Conservation (phyloP, 2,329 filamentous ascomycete genomes). For the Colletotrichum tropicale region DNA sequence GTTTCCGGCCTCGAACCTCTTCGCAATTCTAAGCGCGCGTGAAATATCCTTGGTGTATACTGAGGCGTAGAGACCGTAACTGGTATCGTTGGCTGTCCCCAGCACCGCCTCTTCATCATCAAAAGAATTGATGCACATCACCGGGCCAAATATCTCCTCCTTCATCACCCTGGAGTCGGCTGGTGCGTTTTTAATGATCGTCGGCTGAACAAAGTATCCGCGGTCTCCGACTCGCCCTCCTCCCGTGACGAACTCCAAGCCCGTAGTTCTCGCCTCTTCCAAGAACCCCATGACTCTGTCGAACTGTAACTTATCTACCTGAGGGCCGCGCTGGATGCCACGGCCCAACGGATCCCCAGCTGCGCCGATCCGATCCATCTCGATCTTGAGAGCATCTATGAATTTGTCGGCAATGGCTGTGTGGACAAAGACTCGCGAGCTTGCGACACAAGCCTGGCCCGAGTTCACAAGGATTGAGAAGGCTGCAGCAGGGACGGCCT, state of each 20-base stretch:
- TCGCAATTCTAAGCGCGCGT: not conserved
- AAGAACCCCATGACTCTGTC: slow-evolving; percentile 41
- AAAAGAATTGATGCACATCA: slow-evolving; percentile 47
- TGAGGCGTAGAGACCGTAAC: slow-evolving; percentile 32
- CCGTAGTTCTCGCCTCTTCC: slow-evolving; percentile 17
- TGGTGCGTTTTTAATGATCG: slow-evolving; percentile 2
- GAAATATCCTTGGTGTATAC: not conserved
- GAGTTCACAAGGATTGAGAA: slow-evolving; percentile 24
- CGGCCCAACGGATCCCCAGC: slow-evolving; percentile 69
- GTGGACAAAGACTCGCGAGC: slow-evolving; percentile 84
- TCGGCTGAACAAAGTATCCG: slow-evolving; percentile 46
- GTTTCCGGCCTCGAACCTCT: not conserved
- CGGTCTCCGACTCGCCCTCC: slow-evolving; percentile 57
- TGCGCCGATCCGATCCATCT: slow-evolving; percentile 80
- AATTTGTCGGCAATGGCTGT: slow-evolving; percentile 67
- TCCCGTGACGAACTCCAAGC: slow-evolving; percentile 77
- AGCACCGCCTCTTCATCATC: slow-evolving; percentile 55
- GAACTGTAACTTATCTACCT: slow-evolving; percentile 44
- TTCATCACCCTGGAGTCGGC: slow-evolving; percentile 28
- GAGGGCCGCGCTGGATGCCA: slow-evolving; percentile 25
- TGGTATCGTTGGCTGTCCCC: slow-evolving; percentile 53
- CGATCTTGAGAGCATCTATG: slow-evolving; percentile 65
- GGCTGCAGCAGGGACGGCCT: slow-evolving; percentile 28
- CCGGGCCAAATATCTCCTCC: slow-evolving; percentile 69
- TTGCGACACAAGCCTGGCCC: slow-evolving; percentile 55